These are phyloP conservation scores for Lepiota brunneoincarnata DNA, from an alignment of 768 basidiomycete species.

Conservation along the genomic window DNA sequence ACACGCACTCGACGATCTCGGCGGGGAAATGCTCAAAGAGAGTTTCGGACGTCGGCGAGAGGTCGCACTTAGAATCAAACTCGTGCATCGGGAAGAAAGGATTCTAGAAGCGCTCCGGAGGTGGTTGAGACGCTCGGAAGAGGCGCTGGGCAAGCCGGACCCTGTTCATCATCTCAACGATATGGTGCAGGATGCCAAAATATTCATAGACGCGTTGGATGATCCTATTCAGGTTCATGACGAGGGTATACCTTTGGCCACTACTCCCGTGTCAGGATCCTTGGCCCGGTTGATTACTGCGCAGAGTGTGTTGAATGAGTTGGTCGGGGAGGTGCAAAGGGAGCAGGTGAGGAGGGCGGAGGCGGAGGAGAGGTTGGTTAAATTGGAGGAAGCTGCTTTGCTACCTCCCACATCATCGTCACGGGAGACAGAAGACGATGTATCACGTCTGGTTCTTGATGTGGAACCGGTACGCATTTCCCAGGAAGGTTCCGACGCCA, in stretches of 20 bases:
- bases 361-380: conserved; percentile 32
- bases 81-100: conserved; percentile 64
- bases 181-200: conserved; percentile 23
- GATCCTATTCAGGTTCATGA: conserved; percentile 15
- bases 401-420: no score
- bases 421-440: no score
- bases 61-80: conserved; percentile 57
- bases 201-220: conserved; percentile 25
- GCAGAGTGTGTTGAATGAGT: conserved; percentile 43
- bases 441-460: no score
- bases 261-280: conserved; percentile 35
- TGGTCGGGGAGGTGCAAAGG: conserved; percentile 56
- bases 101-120: conserved; percentile 50
- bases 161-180: neutral
- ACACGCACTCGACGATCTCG: conserved; percentile 62
- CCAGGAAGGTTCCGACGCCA: no score
- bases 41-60: conserved; percentile 72
- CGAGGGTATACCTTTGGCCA: no score
- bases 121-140: conserved; percentile 53
- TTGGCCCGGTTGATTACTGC: conserved; percentile 51
- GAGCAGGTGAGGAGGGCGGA: conserved; percentile 52
- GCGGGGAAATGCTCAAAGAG: conserved; percentile 69
- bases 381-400: neutral
- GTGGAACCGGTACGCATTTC: no score
- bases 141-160: conserved; percentile 26